phyloP scores from a whole-genome alignment of 257 asterid genomes.

The Scutellaria minor region DNA sequence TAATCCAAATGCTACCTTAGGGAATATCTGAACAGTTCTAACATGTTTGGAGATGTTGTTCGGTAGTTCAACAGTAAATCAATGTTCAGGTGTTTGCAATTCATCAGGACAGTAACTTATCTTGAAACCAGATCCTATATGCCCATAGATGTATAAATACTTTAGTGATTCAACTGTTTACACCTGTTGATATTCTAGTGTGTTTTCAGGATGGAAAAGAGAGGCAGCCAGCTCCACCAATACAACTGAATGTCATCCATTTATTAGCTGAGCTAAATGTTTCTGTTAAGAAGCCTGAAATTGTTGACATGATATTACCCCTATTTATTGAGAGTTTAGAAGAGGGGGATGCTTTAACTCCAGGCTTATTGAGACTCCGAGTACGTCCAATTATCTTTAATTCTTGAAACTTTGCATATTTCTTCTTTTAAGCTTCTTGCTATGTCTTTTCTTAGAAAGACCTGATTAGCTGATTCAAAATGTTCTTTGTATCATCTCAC shows the following conservation, averaged over 20 bases:
- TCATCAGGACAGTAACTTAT: slow-evolving; percentile 14
- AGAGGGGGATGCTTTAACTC: slow-evolving; percentile 95
- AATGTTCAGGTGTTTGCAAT: slow-evolving; percentile 19
- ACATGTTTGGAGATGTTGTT: slow-evolving; percentile 25
- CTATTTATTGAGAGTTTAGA: slow-evolving; percentile 92
- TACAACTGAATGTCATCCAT: slow-evolving; percentile 84
- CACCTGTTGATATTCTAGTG: slow-evolving; percentile 30
- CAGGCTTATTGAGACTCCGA: slow-evolving; percentile 88
- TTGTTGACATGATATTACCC: slow-evolving; percentile 95
- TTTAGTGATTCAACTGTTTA: slow-evolving; percentile 10
- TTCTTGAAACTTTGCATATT: slow-evolving; percentile 24
- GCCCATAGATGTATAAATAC: slow-evolving; percentile 28
- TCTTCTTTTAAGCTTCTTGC: slow-evolving; percentile 28
- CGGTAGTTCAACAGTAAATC: slow-evolving; percentile 5
- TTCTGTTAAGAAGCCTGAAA: slow-evolving; percentile 81
- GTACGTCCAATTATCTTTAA: slow-evolving; percentile 52
- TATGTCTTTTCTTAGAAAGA: slow-evolving; percentile 13
- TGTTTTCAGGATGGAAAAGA: slow-evolving; percentile 77
- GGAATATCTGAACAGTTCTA: background rate
- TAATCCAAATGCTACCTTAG: background rate
- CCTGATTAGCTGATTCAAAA: slow-evolving; percentile 16
- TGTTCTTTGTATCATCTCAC: background rate
- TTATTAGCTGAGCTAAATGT: slow-evolving; percentile 84
- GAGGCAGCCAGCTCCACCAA: slow-evolving; percentile 70
- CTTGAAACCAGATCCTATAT: slow-evolving; percentile 21